Conservation (phyloP, 768 basidiomycete species). For the Suillus cothurnatus region DNA sequence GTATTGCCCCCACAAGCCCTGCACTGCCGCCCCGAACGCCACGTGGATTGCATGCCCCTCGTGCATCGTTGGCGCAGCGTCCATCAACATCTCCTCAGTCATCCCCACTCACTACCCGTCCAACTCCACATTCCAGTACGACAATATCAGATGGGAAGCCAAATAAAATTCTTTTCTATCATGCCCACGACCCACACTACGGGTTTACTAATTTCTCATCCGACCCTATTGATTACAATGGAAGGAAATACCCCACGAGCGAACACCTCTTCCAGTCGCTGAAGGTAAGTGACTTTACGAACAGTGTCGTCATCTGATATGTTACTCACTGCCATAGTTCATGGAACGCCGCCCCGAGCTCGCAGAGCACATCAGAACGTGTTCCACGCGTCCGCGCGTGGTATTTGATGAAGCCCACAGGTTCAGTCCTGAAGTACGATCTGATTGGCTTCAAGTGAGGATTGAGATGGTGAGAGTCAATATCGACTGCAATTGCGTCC, state of each 20-base stretch:
- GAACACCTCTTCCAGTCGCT: constrained; percentile 52
- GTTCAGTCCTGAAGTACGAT: constrained; percentile 38
- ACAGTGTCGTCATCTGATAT: neutral
- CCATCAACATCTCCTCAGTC: constrained; percentile 3
- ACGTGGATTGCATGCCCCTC: constrained; percentile 8
- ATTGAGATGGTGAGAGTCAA: constrained; percentile 31
- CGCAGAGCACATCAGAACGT: constrained; percentile 38
- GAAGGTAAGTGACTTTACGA: constrained; percentile 32
- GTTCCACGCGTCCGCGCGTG: constrained; percentile 32
- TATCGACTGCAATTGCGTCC: neutral
- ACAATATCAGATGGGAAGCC: constrained; percentile 15
- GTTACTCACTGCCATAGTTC: constrained; percentile 20
- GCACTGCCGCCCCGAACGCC: constrained; percentile 20
- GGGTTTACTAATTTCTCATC: constrained; percentile 48
- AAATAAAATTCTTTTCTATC: constrained; percentile 35
- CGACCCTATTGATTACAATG: constrained; percentile 41
- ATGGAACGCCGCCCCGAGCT: constrained; percentile 37
- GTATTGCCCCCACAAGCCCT: constrained; percentile 26
- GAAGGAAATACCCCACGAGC: constrained; percentile 45
- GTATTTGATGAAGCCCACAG: constrained; percentile 38
- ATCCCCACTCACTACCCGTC: neutral
- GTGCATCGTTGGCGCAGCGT: neutral
- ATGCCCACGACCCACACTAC: constrained; percentile 35
- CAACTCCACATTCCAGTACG: neutral
- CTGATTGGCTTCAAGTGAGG: constrained; percentile 37